These are phyloP conservation scores for Hanseniaspora uvarum DNA, from an alignment of 1,139 yeast species.

Conservation along the genomic window DNA sequence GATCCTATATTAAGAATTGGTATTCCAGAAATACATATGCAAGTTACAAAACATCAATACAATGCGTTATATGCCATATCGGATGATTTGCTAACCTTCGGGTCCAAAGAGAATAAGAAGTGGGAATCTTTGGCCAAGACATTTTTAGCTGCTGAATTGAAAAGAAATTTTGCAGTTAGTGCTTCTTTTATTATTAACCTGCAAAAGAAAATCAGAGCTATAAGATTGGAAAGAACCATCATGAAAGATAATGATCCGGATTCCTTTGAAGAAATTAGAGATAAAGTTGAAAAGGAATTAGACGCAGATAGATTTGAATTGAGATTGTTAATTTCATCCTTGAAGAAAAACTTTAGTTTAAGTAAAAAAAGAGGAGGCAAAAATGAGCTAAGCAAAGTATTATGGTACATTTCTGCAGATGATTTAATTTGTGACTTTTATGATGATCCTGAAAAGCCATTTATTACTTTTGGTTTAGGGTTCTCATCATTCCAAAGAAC, in stretches of 20 bases:
- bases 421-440: slow-evolving; percentile 63
- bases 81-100: slow-evolving; percentile 53
- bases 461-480: slow-evolving; percentile 61
- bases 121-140: slow-evolving; percentile 55
- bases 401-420: slow-evolving; percentile 60
- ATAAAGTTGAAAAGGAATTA: slow-evolving; percentile 45
- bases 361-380: slow-evolving; percentile 29
- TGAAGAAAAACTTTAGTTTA: slow-evolving; percentile 42
- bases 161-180: slow-evolving; percentile 31
- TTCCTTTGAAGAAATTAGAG: slow-evolving; percentile 29
- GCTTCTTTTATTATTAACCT: slow-evolving; percentile 26
- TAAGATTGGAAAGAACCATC: slow-evolving; percentile 28
- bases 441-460: slow-evolving; percentile 48
- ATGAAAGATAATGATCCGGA: slow-evolving; percentile 27
- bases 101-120: slow-evolving; percentile 47
- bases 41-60: slow-evolving; percentile 67
- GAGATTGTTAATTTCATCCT: slow-evolving; percentile 55
- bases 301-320: slow-evolving; percentile 51
- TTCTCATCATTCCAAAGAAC: slow-evolving; percentile 50
- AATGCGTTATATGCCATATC: slow-evolving; percentile 54
- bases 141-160: slow-evolving; percentile 29
- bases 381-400: slow-evolving; percentile 33
- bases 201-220: slow-evolving; percentile 27
- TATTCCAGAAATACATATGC: slow-evolving; percentile 57
- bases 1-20: slow-evolving; percentile 38